phyloP scores from a whole-genome alignment of 1,139 yeast species.

The Trichomonascaceae sp. region DNA sequence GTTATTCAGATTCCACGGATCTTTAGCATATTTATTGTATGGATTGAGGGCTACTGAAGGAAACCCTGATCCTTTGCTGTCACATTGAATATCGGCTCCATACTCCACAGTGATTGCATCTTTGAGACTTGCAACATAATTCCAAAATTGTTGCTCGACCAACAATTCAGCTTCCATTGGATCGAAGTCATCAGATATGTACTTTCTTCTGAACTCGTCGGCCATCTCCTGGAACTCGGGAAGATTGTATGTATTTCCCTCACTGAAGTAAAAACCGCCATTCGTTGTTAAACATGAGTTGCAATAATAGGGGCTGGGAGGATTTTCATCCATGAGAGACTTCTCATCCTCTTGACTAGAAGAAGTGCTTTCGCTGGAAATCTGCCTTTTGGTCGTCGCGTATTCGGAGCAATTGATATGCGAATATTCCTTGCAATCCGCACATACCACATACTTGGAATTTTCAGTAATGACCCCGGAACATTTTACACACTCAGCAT shows the following conservation, averaged over 20 bases:
- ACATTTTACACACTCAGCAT: constrained; percentile 6
- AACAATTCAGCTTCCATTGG: constrained; percentile 21
- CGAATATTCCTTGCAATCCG: constrained; percentile 60
- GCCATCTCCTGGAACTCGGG: constrained; percentile 57
- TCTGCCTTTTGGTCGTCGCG: not conserved
- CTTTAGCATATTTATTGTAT: constrained; percentile 32
- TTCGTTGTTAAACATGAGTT: constrained; percentile 68
- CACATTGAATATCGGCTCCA: constrained; percentile 42
- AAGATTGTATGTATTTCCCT: constrained; percentile 56
- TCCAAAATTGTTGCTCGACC: constrained; percentile 36
- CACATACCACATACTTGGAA: constrained; percentile 12
- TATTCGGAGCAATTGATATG: constrained; percentile 55
- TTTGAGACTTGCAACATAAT: constrained; percentile 34
- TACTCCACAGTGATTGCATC: constrained; percentile 44
- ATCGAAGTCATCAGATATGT: constrained; percentile 35
- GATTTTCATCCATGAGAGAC: not conserved
- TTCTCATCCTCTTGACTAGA: not conserved
- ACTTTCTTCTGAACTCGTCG: constrained; percentile 39
- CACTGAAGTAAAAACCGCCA: constrained; percentile 86
- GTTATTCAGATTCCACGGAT: constrained; percentile 70
- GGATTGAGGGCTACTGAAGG: constrained; percentile 36
- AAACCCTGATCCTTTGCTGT: constrained; percentile 46
- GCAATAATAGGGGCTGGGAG: not conserved
- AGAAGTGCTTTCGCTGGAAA: not conserved
- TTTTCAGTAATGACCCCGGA: not conserved